Base-by-base conservation (phyloP, 2,329 filamentous ascomycete species). In the Colletotrichum camelliae region DNA sequence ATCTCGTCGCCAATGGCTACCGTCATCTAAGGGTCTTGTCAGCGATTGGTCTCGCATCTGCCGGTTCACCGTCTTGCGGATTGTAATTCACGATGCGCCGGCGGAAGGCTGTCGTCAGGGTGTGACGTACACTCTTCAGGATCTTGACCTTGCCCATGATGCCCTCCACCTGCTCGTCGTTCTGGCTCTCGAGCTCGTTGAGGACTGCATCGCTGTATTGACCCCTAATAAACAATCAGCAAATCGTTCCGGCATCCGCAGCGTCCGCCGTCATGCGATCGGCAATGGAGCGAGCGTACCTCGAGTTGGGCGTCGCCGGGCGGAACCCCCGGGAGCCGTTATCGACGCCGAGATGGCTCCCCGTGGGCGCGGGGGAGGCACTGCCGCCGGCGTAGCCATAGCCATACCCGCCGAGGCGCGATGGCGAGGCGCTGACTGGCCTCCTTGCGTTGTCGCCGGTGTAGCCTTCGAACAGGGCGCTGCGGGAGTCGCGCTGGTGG, bases 1-100 rank as follows among this genome's bases (percentile, higher is more conserved):
- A 98, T 98, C 86, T 98, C 97, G 82, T 97, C 95, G 78, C 97
- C 97, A 79, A 99, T 99, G 7, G 96, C 95, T 48, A 95, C 87
- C 1, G 96, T 98, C 87, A 99, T 94, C 94, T 97, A 79, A 79
- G 75, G 27, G 4, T 37, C n/a, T 66, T 24, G 52, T 61, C n/a
- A 31, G 31, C 21, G n/a, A 10, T 10, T 74, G 15, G 12, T 12
- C 18, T 43, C 35, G 48, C 15, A 9, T n/a, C 31, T 48, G n/a
- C 43, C 43, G 10, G 43, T 48, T 48, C 43, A 48, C 43, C n/a
- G 10, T n/a, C n/a, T 21, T 48, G 43, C 18, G 10, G n/a, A 10
- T 21, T 48, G 18, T 21, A 7, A 48, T 48, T 21, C 43, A 48
- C 18, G 9, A 48, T 8, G 18, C 39, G 9, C n/a, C 43, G 18